phyloP scores from a whole-genome alignment of 768 basidiomycete genomes.

The Sistotremastrum niveocremeum region DNA sequence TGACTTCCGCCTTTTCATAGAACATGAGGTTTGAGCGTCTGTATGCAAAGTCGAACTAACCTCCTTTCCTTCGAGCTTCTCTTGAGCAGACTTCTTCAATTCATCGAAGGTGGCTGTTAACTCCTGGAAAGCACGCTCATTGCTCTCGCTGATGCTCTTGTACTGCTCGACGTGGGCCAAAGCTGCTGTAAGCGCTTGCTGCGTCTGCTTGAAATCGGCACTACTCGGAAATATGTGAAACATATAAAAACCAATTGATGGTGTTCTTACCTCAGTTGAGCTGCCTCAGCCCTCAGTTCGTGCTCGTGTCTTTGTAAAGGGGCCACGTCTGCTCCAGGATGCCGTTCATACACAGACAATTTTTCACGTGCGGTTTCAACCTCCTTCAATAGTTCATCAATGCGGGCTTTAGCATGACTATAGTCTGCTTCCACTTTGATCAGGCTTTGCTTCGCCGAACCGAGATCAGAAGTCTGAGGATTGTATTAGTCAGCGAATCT shows the following conservation, averaged over 20 bases:
- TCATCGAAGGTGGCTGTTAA: slow-evolving; percentile 67
- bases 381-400: slow-evolving; percentile 45
- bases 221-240: neutral
- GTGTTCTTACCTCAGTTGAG: slow-evolving; percentile 55
- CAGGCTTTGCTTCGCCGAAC: slow-evolving; percentile 56
- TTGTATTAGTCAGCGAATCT: too few species aligned
- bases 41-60: slow-evolving; percentile 25
- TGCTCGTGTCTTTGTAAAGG: slow-evolving; percentile 42
- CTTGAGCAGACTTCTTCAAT: slow-evolving; percentile 60
- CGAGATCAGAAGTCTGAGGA: slow-evolving; percentile 44
- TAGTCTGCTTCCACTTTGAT: slow-evolving; percentile 66
- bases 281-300: slow-evolving; percentile 72
- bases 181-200: slow-evolving; percentile 62
- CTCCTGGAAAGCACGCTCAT: slow-evolving; percentile 58
- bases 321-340: slow-evolving; percentile 22
- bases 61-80: slow-evolving; percentile 52
- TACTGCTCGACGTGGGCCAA: slow-evolving; percentile 69
- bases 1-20: slow-evolving; percentile 41
- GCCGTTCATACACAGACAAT: slow-evolving; percentile 73
- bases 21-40: neutral
- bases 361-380: slow-evolving; percentile 74
- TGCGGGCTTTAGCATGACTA: slow-evolving; percentile 62
- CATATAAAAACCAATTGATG: neutral
- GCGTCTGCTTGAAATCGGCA: slow-evolving; percentile 45
- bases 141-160: slow-evolving; percentile 74